phyloP scores from a whole-genome alignment of 805 yeast species.

The Suhomyces sp. region DNA sequence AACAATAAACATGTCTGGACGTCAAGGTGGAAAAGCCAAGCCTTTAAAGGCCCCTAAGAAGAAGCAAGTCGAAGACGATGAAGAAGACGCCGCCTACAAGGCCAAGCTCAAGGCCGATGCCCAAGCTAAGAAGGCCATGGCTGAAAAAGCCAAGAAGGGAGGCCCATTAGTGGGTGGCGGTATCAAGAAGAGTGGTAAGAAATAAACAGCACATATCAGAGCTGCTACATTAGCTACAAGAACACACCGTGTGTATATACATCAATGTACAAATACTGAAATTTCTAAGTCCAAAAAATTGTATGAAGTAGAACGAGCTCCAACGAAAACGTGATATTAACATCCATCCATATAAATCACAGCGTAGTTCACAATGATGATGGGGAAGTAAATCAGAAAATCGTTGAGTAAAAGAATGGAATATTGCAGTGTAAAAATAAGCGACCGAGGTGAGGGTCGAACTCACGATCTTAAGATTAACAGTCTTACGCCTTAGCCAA shows the following conservation, averaged over 20 bases:
- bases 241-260: no score
- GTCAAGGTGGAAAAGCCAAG: slow-evolving; percentile 97
- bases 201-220: no score
- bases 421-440: no score
- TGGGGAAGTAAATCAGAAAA: no score
- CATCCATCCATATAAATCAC: no score
- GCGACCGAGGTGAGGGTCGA: slow-evolving; percentile 20
- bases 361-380: no score
- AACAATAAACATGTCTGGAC: slow-evolving; percentile 70
- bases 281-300: neutral
- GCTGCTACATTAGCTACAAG: no score
- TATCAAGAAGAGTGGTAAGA: slow-evolving; percentile 75
- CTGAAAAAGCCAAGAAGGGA: slow-evolving; percentile 81
- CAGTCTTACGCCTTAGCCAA: slow-evolving; percentile 20
- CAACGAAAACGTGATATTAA: no score
- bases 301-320: no score
- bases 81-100: slow-evolving; percentile 87
- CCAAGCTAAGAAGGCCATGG: slow-evolving; percentile 88
- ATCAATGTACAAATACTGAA: no score
- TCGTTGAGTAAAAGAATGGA: no score
- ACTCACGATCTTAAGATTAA: slow-evolving; percentile 20
- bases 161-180: slow-evolving; percentile 95
- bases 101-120: slow-evolving; percentile 95
- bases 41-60: slow-evolving; percentile 88
- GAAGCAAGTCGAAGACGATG: slow-evolving; percentile 71